Percentiles rank a stretch among this genome's conserved stretches.
These are phyloP conservation scores for Colletotrichum magnum DNA, from an alignment of 2,329 filamentous ascomycete genomes.

Conservation along the genomic window DNA sequence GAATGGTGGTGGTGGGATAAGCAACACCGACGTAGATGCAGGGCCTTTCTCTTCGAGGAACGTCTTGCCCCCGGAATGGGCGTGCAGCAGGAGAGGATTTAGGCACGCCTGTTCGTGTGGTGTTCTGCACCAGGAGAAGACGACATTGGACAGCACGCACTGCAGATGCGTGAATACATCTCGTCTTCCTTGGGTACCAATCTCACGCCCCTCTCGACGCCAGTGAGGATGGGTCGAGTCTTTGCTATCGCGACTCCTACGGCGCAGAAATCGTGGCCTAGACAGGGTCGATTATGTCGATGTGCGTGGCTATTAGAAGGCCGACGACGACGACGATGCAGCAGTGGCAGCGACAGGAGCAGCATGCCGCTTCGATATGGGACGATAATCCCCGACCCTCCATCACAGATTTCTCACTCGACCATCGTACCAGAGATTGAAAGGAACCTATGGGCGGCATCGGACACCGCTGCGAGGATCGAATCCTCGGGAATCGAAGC, in stretches of 20 bases:
- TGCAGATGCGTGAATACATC: not conserved
- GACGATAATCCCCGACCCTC: slow-evolving; percentile 36
- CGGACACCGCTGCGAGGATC: not conserved
- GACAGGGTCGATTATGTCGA: not conserved
- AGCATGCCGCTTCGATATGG: not conserved
- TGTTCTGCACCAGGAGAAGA: too few relatives aligned
- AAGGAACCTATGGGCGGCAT: slow-evolving; percentile 17
- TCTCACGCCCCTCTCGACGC: slow-evolving; percentile 19
- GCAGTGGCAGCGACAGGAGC: not conserved
- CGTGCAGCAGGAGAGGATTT: not conserved
- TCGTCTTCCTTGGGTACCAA: slow-evolving; percentile 20
- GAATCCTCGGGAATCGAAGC: too few relatives aligned
- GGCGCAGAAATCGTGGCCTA: slow-evolving; percentile 13
- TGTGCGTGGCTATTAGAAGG: too few relatives aligned
- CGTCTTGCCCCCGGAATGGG: too few relatives aligned
- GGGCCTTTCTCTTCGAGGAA: too few relatives aligned
- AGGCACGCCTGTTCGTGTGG: not conserved
- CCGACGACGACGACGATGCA: too few relatives aligned
- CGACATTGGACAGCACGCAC: too few relatives aligned
- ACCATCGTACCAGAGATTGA: not conserved
- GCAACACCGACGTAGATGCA: too few relatives aligned
- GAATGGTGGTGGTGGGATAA: too few relatives aligned
- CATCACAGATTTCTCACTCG: not conserved
- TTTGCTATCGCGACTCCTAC: not conserved
- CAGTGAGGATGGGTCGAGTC: not conserved